phyloP scores from a whole-genome alignment of 2,329 filamentous ascomycete genomes.

The Leptographium procerum region DNA sequence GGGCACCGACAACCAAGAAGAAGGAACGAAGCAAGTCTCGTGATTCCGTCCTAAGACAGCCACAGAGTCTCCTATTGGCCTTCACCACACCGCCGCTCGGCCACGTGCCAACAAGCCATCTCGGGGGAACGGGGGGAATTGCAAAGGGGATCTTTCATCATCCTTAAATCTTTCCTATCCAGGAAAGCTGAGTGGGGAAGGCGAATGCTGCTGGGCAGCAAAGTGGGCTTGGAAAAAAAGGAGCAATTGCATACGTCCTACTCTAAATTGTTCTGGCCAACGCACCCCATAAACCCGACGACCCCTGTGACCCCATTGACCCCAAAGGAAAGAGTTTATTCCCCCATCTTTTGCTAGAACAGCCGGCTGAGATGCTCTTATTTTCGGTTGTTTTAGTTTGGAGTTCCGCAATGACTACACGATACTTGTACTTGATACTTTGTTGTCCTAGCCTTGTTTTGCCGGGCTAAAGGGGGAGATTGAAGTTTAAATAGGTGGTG shows the following conservation, averaged over 20 bases:
- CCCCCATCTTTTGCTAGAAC: neutral
- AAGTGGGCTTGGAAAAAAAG: neutral
- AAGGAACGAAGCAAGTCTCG: neutral
- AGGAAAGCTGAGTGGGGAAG: neutral
- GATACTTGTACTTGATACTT: too few species aligned
- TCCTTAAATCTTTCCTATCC: neutral
- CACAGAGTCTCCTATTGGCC: neutral
- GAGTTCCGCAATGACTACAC: too few species aligned
- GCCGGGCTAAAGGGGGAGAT: neutral
- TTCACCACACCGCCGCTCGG: neutral
- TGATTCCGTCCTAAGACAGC: neutral
- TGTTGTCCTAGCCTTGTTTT: neutral
- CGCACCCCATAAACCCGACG: neutral
- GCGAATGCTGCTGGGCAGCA: neutral
- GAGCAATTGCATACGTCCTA: neutral
- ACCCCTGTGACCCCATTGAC: neutral
- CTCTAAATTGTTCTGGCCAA: neutral
- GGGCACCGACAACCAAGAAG: neutral
- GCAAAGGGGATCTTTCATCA: neutral
- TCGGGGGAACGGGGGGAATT: slow-evolving; percentile 2
- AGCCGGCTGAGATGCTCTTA: neutral
- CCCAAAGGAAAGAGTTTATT: neutral
- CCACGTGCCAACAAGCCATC: neutral
- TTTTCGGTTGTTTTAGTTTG: too few species aligned
- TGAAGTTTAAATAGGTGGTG: neutral